Evolutionary conservation across 2,329 filamentous ascomycete genomes (phyloP).

Genomic region (Dendryphion nanum): DNA sequence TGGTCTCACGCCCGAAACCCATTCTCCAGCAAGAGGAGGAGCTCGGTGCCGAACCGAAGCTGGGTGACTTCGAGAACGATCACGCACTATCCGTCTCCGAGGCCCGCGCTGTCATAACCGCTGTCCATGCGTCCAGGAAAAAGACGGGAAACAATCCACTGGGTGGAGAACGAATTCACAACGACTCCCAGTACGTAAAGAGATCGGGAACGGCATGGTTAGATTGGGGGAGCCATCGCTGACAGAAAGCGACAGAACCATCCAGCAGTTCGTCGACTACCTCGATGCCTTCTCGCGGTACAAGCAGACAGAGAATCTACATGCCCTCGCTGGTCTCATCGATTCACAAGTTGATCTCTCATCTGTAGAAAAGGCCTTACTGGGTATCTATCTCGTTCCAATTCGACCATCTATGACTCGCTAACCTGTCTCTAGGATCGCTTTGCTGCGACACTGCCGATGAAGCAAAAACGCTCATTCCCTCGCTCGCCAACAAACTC

Average conservation of each 20-base stretch:
- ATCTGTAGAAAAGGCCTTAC: slow-evolving; percentile 89
- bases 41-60: slow-evolving; percentile 73
- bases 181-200: slow-evolving; percentile 35
- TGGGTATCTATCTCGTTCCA: slow-evolving; percentile 59
- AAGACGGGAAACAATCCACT: slow-evolving; percentile 73
- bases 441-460: slow-evolving; percentile 90
- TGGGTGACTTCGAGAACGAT: slow-evolving; percentile 91
- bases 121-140: slow-evolving; percentile 76
- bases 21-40: slow-evolving; percentile 76
- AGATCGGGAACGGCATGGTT: not conserved
- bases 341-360: slow-evolving; percentile 76
- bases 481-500: slow-evolving; percentile 85
- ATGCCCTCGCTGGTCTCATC: slow-evolving; percentile 87
- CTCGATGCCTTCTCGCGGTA: slow-evolving; percentile 93
- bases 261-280: slow-evolving; percentile 87
- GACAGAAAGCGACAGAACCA: slow-evolving; percentile 54
- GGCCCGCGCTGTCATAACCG: slow-evolving; percentile 87
- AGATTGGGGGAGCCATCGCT: slow-evolving; percentile 1
- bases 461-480: slow-evolving; percentile 94
- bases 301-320: slow-evolving; percentile 90
- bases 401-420: not conserved
- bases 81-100: slow-evolving; percentile 91
- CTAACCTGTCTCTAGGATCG: slow-evolving; percentile 60
- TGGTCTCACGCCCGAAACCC: slow-evolving; percentile 56
- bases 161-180: slow-evolving; percentile 76